Conservation (phyloP, 2,329 filamentous ascomycete genomes). For the Beauveria australis region DNA sequence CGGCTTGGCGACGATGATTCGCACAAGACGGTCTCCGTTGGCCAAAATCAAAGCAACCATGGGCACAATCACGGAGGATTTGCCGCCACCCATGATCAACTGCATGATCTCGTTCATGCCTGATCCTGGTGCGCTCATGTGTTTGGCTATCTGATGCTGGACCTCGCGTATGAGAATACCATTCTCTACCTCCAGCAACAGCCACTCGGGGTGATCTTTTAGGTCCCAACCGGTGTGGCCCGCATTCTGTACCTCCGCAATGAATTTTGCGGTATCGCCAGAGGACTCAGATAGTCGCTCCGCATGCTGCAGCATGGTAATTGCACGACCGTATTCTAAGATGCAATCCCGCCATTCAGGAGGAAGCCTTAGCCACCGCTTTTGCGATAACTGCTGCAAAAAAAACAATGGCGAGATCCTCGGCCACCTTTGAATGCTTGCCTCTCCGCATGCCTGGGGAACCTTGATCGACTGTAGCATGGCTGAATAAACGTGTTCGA, state of each 20-base stretch:
- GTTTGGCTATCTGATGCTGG: constrained; percentile 47
- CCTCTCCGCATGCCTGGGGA: too few species aligned
- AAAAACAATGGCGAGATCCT: too few species aligned
- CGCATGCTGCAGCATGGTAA: background rate
- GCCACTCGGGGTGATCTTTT: constrained; percentile 41
- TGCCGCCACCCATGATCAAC: constrained; percentile 65
- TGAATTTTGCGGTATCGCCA: background rate
- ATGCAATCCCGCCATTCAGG: too few species aligned
- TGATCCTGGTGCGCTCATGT: constrained; percentile 41
- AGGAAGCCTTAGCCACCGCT: background rate
- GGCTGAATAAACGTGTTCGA: too few species aligned
- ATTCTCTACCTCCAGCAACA: constrained; percentile 58
- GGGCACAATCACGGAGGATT: constrained; percentile 61
- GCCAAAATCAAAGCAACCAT: constrained; percentile 49
- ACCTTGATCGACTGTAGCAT: too few species aligned
- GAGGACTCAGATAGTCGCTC: background rate
- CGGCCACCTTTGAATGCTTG: too few species aligned
- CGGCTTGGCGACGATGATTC: constrained; percentile 54
- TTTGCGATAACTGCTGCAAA: background rate
- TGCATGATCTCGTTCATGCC: constrained; percentile 49
- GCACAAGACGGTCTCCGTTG: constrained; percentile 40
- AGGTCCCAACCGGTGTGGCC: background rate
- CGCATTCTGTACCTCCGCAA: background rate
- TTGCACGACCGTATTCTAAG: background rate
- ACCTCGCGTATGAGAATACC: constrained; percentile 51